Evolutionary conservation across 2,329 filamentous ascomycete genomes (phyloP).

Genomic region (Pseudogymnoascus sp.): DNA sequence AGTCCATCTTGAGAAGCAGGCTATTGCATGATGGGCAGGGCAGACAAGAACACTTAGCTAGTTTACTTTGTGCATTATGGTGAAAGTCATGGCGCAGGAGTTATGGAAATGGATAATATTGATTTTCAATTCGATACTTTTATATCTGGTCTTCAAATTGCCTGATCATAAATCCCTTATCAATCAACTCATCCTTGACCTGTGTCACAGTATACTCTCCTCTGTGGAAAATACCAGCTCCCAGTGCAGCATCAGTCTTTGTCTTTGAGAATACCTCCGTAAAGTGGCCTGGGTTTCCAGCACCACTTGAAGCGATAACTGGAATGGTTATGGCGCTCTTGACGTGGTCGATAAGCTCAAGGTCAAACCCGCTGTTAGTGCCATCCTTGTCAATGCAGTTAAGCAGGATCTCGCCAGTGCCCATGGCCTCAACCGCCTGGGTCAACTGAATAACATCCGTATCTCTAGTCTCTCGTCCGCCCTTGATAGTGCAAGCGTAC

Average conservation of each 20-base stretch:
- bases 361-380: slow-evolving; percentile 87
- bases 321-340: slow-evolving; percentile 85
- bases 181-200: slow-evolving; percentile 76
- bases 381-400: slow-evolving; percentile 98
- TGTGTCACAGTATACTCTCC: slow-evolving; percentile 91
- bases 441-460: slow-evolving; percentile 86
- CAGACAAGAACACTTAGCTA: not conserved
- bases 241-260: slow-evolving; percentile 82
- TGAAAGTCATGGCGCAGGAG: not conserved
- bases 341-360: slow-evolving; percentile 83
- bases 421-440: slow-evolving; percentile 90
- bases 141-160: slow-evolving; percentile 52
- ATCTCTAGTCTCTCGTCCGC: slow-evolving; percentile 88
- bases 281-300: slow-evolving; percentile 83
- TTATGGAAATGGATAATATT: not conserved
- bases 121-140: slow-evolving; percentile 5
- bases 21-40: not conserved
- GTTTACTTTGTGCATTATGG: not conserved
- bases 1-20: slow-evolving; percentile 51
- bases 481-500: slow-evolving; percentile 97
- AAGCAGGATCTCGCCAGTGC: slow-evolving; percentile 84
- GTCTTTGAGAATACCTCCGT: slow-evolving; percentile 84
- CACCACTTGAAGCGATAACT: slow-evolving; percentile 90
- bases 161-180: slow-evolving; percentile 70
- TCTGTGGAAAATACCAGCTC: slow-evolving; percentile 95